Base-by-base conservation (phyloP, 1,284 basidiomycete genomes). In the Leucocoprinus gongylophorus region DNA sequence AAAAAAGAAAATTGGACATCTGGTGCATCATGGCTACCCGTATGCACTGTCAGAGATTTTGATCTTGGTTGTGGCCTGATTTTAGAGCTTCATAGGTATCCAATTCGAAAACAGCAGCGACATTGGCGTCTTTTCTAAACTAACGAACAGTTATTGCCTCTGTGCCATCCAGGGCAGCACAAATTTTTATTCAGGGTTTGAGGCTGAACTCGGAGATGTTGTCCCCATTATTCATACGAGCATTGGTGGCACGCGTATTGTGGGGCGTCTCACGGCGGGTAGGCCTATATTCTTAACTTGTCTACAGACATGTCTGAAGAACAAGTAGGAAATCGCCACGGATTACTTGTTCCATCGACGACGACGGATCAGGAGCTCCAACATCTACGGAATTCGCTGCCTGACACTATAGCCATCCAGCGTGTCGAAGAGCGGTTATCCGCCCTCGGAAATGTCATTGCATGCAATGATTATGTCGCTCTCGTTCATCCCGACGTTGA, bases 281-380 rank as follows among this genome's bases (percentile, higher is more conserved):
- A 56, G 50, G 67, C 59, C 4, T 48, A n/a, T 17, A 42, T 43
- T 42, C 1, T 20, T 28, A n/a, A n/a, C n/a, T 35, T 35, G 45
- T 29, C 42, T 46, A 9, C 9, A 18, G 6, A 12, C 38, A 17
- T 32, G 23, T 29, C 18, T 9, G 37, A 15, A 37, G 35, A 37
- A 5, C 17, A 2, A 15, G 5, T 18, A 87, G 91, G 91, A 56
- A 97, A 97, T 73, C 81, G 92, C 59, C 94, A 99, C 69, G 95
- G 95, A 54, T 81, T 99, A 33, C 88, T 99, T 55, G 93, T 99
- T 13, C 95, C 95, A 2, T 85, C 88, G 48, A 89, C 94, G 47
- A 97, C 97, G 44, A 97, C 95, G 49, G 97, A 99, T 68, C 95
- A 98, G 68, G 97, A 99, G 70, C 81, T 99, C 6, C 95, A 99